A percentile compares a stretch with the other conserved stretches of the same genome.
Conservation (phyloP, 768 basidiomycete genomes). For the Amanita rubescens region DNA sequence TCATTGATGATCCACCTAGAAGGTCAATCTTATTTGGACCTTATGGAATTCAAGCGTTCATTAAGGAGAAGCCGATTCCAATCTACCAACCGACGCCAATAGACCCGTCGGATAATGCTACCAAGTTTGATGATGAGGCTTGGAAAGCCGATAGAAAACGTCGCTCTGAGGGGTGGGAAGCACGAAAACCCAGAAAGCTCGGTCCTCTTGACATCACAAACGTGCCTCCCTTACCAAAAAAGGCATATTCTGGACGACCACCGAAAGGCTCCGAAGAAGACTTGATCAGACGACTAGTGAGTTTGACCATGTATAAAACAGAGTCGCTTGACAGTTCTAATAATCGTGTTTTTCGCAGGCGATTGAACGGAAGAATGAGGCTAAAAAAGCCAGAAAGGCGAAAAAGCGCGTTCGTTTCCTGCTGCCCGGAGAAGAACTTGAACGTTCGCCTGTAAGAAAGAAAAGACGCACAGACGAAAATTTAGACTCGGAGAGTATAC, state of each 20-base stretch:
- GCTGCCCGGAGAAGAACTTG: not conserved
- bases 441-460: not conserved
- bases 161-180: not conserved
- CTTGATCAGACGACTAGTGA: slow-evolving; percentile 8
- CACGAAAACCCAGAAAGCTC: not conserved
- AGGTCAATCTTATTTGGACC: not conserved
- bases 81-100: not conserved
- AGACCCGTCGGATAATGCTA: not conserved
- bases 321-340: not conserved
- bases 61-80: not conserved
- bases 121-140: not conserved
- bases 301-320: not conserved
- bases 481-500: not conserved
- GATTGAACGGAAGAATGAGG: not conserved
- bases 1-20: not conserved
- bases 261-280: slow-evolving; percentile 12
- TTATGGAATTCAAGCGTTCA: not conserved
- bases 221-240: slow-evolving; percentile 9
- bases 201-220: slow-evolving; percentile 1
- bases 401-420: not conserved
- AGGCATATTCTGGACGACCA: not conserved
- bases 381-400: not conserved
- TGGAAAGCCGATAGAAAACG: not conserved
- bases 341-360: not conserved
- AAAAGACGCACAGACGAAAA: not conserved